These are phyloP conservation scores for Cryptococcus deneoformans DNA, from an alignment of 1,284 basidiomycete genomes.

Conservation along the genomic window DNA sequence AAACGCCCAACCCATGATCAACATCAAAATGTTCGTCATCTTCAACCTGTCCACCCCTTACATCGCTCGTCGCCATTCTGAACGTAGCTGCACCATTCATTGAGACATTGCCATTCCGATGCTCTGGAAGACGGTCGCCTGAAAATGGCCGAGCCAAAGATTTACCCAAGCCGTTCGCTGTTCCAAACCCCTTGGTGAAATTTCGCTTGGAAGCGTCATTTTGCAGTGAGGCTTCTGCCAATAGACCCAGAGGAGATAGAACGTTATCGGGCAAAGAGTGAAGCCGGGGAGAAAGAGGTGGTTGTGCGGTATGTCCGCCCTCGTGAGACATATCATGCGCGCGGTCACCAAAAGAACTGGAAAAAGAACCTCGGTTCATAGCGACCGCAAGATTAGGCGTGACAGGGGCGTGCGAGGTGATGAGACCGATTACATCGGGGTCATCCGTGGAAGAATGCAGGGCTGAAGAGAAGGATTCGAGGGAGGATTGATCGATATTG, in stretches of 20 bases:
- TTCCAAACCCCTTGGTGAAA: background rate
- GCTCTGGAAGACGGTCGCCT: background rate
- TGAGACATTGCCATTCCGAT: background rate
- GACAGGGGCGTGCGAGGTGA: conserved; percentile 62
- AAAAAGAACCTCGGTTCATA: conserved; percentile 26
- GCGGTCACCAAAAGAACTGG: conserved; percentile 15
- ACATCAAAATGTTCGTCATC: conserved; percentile 1
- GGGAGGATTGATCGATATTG: conserved; percentile 65
- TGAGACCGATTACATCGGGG: conserved; percentile 71
- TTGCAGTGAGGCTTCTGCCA: conserved; percentile 86
- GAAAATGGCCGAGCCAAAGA: background rate
- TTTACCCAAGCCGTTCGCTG: background rate
- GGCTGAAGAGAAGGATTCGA: conserved; percentile 45
- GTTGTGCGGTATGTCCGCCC: conserved; percentile 25
- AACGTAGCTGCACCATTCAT: conserved; percentile 11
- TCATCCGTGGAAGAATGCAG: conserved; percentile 35
- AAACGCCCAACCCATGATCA: conserved; percentile 55
- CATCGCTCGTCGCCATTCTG: conserved; percentile 38
- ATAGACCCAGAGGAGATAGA: conserved; percentile 81
- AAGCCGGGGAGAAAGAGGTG: conserved; percentile 64
- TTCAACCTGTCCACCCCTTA: conserved; percentile 26
- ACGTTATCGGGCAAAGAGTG: conserved; percentile 88
- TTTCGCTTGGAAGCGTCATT: conserved; percentile 50
- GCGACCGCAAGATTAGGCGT: conserved; percentile 33
- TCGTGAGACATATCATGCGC: conserved; percentile 33